Evolutionary conservation across 257 asterid species (phyloP).

Genomic region (Salvia splendens): DNA sequence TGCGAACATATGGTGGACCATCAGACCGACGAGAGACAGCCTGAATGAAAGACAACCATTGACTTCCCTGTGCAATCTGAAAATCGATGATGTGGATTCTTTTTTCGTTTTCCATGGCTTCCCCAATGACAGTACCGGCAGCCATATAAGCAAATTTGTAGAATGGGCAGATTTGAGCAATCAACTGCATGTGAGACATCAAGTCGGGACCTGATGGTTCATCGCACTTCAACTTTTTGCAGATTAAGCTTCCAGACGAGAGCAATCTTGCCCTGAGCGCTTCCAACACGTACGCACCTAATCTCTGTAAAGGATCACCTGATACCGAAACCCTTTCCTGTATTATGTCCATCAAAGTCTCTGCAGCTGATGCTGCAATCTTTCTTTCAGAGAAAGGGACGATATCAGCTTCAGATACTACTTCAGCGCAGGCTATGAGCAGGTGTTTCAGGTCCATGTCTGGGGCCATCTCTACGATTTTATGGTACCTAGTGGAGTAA

Average conservation of each 20-base stretch:
- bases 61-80: slow-evolving; percentile 90
- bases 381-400: slow-evolving; percentile 33
- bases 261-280: slow-evolving; percentile 71
- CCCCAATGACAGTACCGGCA: slow-evolving; percentile 57
- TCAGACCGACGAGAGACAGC: slow-evolving; percentile 40
- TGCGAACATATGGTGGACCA: slow-evolving; percentile 46
- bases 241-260: slow-evolving; percentile 78
- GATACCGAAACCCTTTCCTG: slow-evolving; percentile 71
- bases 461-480: slow-evolving; percentile 62
- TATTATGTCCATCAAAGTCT: slow-evolving; percentile 54
- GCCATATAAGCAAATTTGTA: slow-evolving; percentile 77
- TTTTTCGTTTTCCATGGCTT: slow-evolving; percentile 65
- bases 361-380: slow-evolving; percentile 49
- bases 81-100: slow-evolving; percentile 79
- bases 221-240: slow-evolving; percentile 70
- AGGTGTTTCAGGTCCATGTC: slow-evolving; percentile 63
- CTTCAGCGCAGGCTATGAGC: slow-evolving; percentile 68
- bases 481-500: slow-evolving; percentile 45
- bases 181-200: slow-evolving; percentile 75
- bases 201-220: slow-evolving; percentile 75
- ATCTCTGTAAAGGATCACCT: slow-evolving; percentile 79
- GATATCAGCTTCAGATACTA: slow-evolving; percentile 54
- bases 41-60: slow-evolving; percentile 59
- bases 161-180: slow-evolving; percentile 71
- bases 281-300: slow-evolving; percentile 84